A percentile compares a stretch with the other conserved stretches of the same genome.
These are phyloP conservation scores for Solanum sitiens DNA, from an alignment of 257 asterid species.

Conservation along the genomic window DNA sequence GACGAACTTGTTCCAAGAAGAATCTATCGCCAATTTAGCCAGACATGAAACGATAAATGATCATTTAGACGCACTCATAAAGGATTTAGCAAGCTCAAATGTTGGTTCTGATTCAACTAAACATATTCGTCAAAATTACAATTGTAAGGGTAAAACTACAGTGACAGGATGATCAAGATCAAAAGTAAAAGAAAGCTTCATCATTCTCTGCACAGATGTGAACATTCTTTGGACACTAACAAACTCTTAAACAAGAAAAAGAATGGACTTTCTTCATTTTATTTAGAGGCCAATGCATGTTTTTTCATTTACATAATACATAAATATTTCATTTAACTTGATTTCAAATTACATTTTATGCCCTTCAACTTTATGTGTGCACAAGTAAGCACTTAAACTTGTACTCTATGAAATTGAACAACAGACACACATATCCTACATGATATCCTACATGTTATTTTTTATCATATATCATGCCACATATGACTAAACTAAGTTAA, in stretches of 20 bases:
- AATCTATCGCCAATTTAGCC: background rate
- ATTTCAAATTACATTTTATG: no score
- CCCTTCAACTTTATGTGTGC: no score
- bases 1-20: background rate
- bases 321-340: no score
- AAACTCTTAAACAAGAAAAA: background rate
- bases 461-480: no score
- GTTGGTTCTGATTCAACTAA: background rate
- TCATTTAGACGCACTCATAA: background rate
- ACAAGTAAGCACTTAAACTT: no score
- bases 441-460: no score
- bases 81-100: background rate
- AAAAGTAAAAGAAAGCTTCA: background rate
- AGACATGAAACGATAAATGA: background rate
- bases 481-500: no score
- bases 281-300: background rate
- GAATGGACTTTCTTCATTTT: background rate
- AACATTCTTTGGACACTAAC: background rate
- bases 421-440: no score
- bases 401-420: no score
- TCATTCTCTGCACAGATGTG: background rate
- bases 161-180: background rate
- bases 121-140: background rate
- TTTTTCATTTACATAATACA: no score
- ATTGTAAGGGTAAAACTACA: background rate